Base-by-base conservation (phyloP, 352 stramenopile genomes). In the Plasmopara muralis region DNA sequence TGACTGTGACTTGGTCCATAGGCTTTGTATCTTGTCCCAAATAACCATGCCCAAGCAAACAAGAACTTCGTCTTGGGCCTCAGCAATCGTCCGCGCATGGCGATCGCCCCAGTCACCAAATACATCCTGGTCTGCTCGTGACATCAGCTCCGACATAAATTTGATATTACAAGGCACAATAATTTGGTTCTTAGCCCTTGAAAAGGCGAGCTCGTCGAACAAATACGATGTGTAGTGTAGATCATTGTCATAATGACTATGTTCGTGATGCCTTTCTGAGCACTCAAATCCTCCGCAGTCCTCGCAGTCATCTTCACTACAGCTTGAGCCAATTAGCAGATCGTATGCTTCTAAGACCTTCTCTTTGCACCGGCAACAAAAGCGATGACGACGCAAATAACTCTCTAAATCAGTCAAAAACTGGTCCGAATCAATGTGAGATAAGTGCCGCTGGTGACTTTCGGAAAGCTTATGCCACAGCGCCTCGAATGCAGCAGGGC, bases 331-430 rank as follows among this genome's bases (percentile, higher is more conserved):
- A 18, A 91, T 84, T 20, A 93, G 70, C 57, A 93, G 50, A 58
- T 93, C 83, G 74, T 91, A 93, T 34, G 83, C 83, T 57, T 93
- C 83, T 53, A 93, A 70, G 37, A 93, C 83, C 51, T 93, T 93
- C 46, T 93, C 83, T 51, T 93, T 93, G 54, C 83, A 93, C 9
- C 83, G 78, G 53, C 83, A 93, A 55, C 83, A 93, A 59, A 93
- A 93, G 13, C 83, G 83, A 70, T 93, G 83, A 31, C 83, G 77
- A 30, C 83, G 80, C 57, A 93, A 44, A 63, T 93, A 93, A 34
- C 64, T 83, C 50, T 93, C 83, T 7, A 93, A 55, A 57, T 93
- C 83, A 12, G 76, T 89, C 35, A 93, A 65, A 34, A 93, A 93
- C 59, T 91, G 77, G 43, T 93, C 83, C 59, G 83, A 93, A 60